phyloP scores from a whole-genome alignment of 2,329 filamentous ascomycete species.

The Myriosclerotinia scirpicola region DNA sequence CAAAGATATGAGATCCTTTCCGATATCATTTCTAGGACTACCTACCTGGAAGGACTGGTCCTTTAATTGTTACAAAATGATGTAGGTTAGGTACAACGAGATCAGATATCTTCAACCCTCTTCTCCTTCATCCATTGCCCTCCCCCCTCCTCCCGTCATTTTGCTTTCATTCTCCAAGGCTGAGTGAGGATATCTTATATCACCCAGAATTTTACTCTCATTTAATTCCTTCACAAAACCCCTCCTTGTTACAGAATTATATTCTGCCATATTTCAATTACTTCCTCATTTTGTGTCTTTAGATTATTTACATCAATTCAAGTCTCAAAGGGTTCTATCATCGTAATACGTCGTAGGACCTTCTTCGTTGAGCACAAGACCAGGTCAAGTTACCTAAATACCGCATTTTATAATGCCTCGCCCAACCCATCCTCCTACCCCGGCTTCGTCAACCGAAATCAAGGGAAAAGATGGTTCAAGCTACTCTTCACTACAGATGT shows the following conservation, averaged over 20 bases:
- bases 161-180: not conserved
- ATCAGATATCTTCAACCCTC: not conserved
- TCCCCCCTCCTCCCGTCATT: not conserved
- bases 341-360: constrained; percentile 11
- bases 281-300: not conserved
- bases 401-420: constrained; percentile 58
- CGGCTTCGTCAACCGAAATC: constrained; percentile 78
- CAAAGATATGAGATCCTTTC: not conserved
- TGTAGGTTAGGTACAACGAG: constrained; percentile 1
- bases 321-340: not conserved
- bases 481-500: constrained; percentile 62
- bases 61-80: not conserved
- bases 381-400: constrained; percentile 24
- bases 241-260: not conserved
- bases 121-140: not conserved
- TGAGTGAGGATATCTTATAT: not conserved
- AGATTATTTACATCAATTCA: not conserved
- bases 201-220: not conserved
- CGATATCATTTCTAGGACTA: not conserved
- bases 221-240: not conserved
- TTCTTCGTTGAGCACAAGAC: constrained; percentile 18
- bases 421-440: constrained; percentile 68
- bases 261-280: not conserved
- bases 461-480: constrained; percentile 67
- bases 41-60: not conserved